A percentile compares a stretch with the other conserved stretches of the same genome.
Conservation (phyloP, 345 rosid species). For the Eucalyptus erythrocorys region DNA sequence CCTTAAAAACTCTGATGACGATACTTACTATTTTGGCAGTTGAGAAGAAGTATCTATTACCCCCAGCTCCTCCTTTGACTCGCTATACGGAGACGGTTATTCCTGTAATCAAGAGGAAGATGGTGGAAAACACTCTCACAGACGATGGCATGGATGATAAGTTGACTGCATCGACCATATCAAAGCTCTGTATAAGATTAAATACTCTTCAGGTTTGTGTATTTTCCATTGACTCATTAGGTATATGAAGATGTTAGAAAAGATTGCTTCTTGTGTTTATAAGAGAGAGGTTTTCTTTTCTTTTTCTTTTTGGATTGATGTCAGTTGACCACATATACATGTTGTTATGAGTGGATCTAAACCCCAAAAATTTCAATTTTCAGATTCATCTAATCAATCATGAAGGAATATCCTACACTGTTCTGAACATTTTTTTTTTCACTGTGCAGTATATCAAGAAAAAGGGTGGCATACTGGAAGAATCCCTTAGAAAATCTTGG, state of each 20-base stretch:
- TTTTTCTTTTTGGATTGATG: neutral
- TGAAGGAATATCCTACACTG: neutral
- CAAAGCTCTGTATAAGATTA: constrained; percentile 79
- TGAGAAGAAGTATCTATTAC: constrained; percentile 64
- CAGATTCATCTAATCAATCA: neutral
- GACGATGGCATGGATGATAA: constrained; percentile 38
- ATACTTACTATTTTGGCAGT: constrained; percentile 34
- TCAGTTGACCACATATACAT: neutral
- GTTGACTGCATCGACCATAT: constrained; percentile 50
- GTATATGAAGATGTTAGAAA: neutral
- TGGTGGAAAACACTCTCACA: constrained; percentile 29
- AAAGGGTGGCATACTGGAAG: constrained; percentile 57
- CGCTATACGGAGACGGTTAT: constrained; percentile 59
- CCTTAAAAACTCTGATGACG: neutral
- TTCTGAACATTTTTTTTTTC: neutral
- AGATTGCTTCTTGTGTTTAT: neutral
- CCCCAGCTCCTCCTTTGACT: constrained; percentile 88
- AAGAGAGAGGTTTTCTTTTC: neutral
- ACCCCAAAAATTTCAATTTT: neutral
- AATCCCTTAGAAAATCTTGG: constrained; percentile 74
- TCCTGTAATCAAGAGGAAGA: constrained; percentile 53
- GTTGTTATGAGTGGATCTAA: neutral
- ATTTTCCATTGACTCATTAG: neutral
- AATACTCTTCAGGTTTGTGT: constrained; percentile 79
- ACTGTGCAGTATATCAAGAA: constrained; percentile 69